phyloP scores from a whole-genome alignment of 176 grass and related monocot genomes.

The Luzula sylvatica region DNA sequence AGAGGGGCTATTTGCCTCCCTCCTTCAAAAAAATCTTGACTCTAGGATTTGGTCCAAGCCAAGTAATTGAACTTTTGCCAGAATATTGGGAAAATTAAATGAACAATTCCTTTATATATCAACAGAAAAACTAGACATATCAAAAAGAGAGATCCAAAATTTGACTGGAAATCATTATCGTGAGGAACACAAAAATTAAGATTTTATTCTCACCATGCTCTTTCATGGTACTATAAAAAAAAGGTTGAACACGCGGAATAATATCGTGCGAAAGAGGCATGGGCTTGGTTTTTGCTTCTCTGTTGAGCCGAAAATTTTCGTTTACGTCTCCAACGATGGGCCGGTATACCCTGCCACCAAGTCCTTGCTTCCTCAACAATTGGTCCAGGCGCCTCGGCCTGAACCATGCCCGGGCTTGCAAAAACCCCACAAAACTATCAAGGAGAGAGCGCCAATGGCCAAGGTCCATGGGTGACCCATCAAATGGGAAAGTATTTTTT shows the following conservation, averaged over 20 bases:
- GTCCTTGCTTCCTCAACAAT: constrained; percentile 42
- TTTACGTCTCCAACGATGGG: constrained; percentile 34
- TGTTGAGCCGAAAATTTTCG: constrained; percentile 36
- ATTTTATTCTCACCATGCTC: constrained; percentile 32
- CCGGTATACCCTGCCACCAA: constrained; percentile 39
- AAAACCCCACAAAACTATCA: constrained; percentile 17
- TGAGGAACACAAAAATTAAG: no score
- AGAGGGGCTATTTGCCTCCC: no score
- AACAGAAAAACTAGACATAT: not conserved
- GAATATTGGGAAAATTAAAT: not conserved
- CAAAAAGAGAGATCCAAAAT: no score
- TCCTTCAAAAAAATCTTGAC: no score
- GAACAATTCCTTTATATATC: not conserved
- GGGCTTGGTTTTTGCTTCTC: constrained; percentile 38
- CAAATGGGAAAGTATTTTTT: not conserved
- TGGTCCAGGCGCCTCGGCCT: constrained; percentile 32
- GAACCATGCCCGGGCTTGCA: constrained; percentile 17
- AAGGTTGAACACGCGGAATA: constrained; percentile 28
- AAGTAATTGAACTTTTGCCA: constrained; percentile 37
- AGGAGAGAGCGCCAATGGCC: not conserved
- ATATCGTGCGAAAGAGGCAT: constrained; percentile 47
- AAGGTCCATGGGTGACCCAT: constrained; percentile 7
- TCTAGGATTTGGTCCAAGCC: constrained; percentile 39
- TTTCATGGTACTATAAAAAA: constrained; percentile 12
- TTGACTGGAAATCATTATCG: no score